phyloP scores from a whole-genome alignment of 2,329 filamentous ascomycete genomes.

The Colletotrichum aenigma region DNA sequence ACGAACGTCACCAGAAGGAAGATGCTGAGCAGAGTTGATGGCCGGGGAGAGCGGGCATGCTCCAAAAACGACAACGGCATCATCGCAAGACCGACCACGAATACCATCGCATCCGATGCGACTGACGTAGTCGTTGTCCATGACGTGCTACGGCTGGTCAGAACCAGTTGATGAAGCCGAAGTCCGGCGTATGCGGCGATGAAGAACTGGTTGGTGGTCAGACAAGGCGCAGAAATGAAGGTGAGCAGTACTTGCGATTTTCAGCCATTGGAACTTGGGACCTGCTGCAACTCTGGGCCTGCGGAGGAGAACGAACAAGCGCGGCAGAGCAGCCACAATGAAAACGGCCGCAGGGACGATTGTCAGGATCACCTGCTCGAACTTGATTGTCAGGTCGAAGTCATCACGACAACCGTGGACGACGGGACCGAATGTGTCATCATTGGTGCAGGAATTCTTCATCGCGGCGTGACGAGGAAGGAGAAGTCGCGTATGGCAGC shows the following conservation, averaged over 20 bases:
- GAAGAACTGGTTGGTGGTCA: not conserved
- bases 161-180: not conserved
- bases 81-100: conserved; percentile 30
- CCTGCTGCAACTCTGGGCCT: conserved; percentile 38
- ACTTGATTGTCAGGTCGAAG: conserved; percentile 56
- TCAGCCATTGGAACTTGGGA: conserved; percentile 31
- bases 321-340: conserved; percentile 34
- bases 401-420: conserved; percentile 50
- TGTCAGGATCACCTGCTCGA: conserved; percentile 51
- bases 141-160: not conserved
- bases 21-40: conserved; percentile 10
- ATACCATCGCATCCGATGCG: conserved; percentile 29
- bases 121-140: not conserved
- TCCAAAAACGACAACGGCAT: conserved; percentile 33
- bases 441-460: conserved; percentile 26
- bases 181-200: not conserved
- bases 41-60: conserved; percentile 29
- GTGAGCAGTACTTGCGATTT: not conserved
- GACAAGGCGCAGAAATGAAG: not conserved
- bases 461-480: not conserved
- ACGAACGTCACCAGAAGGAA: not conserved
- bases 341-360: conserved; percentile 46
- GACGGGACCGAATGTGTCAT: conserved; percentile 44
- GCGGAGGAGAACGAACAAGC: conserved; percentile 34
- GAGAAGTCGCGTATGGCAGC: not conserved